phyloP scores from a whole-genome alignment of 2,329 filamentous ascomycete species.

The Diplodia sapinea region DNA sequence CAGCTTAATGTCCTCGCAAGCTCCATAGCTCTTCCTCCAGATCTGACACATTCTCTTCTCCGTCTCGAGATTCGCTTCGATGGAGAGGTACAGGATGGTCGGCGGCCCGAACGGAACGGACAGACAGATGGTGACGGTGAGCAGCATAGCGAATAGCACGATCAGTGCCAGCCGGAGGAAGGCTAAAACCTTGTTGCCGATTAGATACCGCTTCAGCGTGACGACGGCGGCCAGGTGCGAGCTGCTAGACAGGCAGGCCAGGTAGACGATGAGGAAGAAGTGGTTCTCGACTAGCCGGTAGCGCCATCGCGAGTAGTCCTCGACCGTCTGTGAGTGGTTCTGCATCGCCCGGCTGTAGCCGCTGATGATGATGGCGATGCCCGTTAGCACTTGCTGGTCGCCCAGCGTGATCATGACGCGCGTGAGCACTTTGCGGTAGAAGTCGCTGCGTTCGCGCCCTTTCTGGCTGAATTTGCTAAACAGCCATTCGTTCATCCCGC shows the following conservation, averaged over 20 bases:
- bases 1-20: neutral
- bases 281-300: constrained; percentile 10
- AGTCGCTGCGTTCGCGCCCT: neutral
- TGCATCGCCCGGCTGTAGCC: constrained; percentile 33
- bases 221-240: constrained; percentile 44
- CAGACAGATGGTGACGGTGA: constrained; percentile 40
- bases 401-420: constrained; percentile 43
- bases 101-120: constrained; percentile 33
- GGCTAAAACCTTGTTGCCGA: constrained; percentile 40
- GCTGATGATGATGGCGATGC: constrained; percentile 41
- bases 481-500: constrained; percentile 34
- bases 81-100: neutral
- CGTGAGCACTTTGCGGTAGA: constrained; percentile 41
- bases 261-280: constrained; percentile 39
- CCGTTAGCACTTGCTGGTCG: constrained; percentile 43
- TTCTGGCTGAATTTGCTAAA: constrained; percentile 41
- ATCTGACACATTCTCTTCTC: neutral
- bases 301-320: neutral
- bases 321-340: neutral
- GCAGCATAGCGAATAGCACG: constrained; percentile 39
- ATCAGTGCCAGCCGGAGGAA: constrained; percentile 40
- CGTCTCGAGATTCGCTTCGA: neutral
- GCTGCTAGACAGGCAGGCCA: constrained; percentile 42
- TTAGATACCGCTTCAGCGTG: constrained; percentile 42
- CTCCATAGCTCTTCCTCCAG: neutral